Evolutionary conservation across 345 rosid genomes (phyloP), one percentile per base, ranked within the genome.

Genomic region (Bruguiera parviflora): DNA sequence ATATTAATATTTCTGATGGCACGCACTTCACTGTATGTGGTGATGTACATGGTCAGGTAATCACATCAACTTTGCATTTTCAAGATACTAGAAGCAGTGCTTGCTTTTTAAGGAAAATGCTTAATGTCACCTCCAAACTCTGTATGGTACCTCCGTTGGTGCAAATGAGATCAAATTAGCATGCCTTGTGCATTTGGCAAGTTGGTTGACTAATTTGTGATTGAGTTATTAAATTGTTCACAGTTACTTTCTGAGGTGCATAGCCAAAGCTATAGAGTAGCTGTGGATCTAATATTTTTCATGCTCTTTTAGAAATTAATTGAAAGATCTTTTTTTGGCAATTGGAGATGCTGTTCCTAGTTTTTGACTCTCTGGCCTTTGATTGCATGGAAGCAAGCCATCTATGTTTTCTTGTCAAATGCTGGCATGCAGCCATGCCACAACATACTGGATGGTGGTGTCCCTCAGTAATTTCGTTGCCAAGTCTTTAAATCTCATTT

Each of bases 21-120:
- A 87, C 77, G 28, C 91, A 85, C 79, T 84, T 92, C 74, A 92
- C 98, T 0, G 96, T 95, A 66, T 95, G 99, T 64, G 99, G 99
- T 81, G 99, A 95, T 80, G 98, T 95, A 39, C 99, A 95, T 78
- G 99, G 99, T 67, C 98, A 95, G 98, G 99, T 95, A 83, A 80
- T 79, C 70, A 29, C 27, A 52, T 53, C 58, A 28, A 65, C 25
- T 61, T 8, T 39, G 31, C 33, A 67, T 55, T 67, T 31, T 49
- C 49, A 33, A 20, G 71, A 43, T 62, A 25, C 22, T 28, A 39
- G 25, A 67, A 20, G 31, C 46, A 53, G 63, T 29, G 21, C 52
- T 29, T 27, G 43, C 56, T 61, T 60, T 71, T 20, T 22, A 21
- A 32, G 18, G 49, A 9, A 8, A 25, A 24, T 68, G 58, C n/a